Conservation (phyloP, 768 basidiomycete genomes). For the Lyophyllum semitale region DNA sequence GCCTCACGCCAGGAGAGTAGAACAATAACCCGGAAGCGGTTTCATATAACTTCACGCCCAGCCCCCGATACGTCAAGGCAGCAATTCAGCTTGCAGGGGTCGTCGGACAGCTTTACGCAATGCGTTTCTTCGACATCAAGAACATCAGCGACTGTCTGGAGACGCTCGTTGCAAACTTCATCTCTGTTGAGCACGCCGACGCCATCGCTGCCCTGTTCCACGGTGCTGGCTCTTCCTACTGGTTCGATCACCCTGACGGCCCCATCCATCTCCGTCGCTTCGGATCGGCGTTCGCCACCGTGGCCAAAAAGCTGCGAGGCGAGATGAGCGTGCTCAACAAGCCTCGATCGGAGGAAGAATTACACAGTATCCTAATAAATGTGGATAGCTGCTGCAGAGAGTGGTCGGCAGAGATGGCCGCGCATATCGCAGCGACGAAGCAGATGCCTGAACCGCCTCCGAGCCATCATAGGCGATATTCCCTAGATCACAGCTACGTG, state of each 20-base stretch:
- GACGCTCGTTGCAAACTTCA: conserved; percentile 14
- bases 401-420: conserved; percentile 4
- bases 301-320: conserved; percentile 12
- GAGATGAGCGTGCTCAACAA: conserved; percentile 13
- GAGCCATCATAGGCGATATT: neutral
- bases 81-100: conserved; percentile 12
- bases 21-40: conserved; percentile 15
- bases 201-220: conserved; percentile 13
- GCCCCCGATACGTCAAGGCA: neutral
- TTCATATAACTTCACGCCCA: conserved; percentile 9
- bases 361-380: conserved; percentile 1
- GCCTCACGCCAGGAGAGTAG: neutral
- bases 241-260: conserved; percentile 17
- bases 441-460: neutral
- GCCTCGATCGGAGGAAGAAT: conserved; percentile 1
- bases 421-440: neutral
- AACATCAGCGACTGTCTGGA: conserved; percentile 16
- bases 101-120: conserved; percentile 13
- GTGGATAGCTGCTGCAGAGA: conserved; percentile 6
- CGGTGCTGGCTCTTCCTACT: conserved; percentile 14
- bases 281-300: neutral
- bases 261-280: conserved; percentile 9
- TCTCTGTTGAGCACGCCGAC: conserved; percentile 20
- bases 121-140: conserved; percentile 10
- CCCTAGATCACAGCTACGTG: neutral